Base-by-base conservation (phyloP, 2,329 filamentous ascomycete species). In the Aphanocladium album region DNA sequence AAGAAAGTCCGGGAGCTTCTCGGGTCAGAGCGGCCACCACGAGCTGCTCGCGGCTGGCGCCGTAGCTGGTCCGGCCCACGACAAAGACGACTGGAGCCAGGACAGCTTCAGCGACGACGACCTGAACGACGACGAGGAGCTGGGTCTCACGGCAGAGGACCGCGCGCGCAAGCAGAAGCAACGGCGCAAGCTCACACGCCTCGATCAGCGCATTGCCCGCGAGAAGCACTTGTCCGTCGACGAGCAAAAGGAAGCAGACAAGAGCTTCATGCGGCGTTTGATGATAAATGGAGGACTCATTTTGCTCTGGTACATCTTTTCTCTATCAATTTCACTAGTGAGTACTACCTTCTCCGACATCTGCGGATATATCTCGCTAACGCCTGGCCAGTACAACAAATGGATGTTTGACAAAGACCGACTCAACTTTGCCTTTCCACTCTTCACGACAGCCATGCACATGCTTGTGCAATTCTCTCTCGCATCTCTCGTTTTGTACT, bases 361-460 rank as follows among this genome's bases (percentile, higher is more conserved):
- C 54, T 59, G 49, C 43, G 17, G 27, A 50, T 35, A 17, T 16
- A 30, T 16, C 25, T n/a, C 21, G 14, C 21, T 50, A 47, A 71
- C 69, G 45, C 25, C 52, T 65, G 93, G 88, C 54, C 65, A 95
- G 89, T 99, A 98, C 81, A 99, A 99, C 83, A 98, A 97, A 79
- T 98, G 95, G 95, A 98, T 99, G 93, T 98, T 99, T 77, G 90
- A 90, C 69, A 83, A 88, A 63, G 83, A 89, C 66, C 86, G 89
- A 66, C 84, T 96, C 67, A 89, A 97, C 75, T 99, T 99, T 73
- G 88, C 90, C 56, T 98, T 95, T 70, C 95, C 95, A 43, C 83
- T 99, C 54, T 98, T 98, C 75, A 96, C 93, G 12, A 99, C 95
- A 3, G 90, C 91, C 65, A 80, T 95, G 73, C 95, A 99, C 77